A percentile compares a stretch with the other conserved stretches of the same genome.
phyloP scores from a whole-genome alignment of 495 filamentous ascomycete genomes.

The Podospora comata region DNA sequence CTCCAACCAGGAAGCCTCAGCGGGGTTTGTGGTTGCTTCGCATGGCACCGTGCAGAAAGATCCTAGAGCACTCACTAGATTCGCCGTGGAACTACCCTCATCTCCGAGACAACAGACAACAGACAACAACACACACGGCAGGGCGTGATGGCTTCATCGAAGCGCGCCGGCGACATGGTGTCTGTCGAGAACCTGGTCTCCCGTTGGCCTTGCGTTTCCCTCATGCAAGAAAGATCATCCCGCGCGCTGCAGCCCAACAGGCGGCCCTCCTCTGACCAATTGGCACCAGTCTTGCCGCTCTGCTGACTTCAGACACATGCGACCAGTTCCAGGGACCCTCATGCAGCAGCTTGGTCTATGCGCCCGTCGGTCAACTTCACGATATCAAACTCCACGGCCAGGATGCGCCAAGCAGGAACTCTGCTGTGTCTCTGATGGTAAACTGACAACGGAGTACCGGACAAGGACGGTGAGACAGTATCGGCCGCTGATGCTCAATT shows the following conservation, averaged over 20 bases:
- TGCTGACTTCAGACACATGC: constrained; percentile 34
- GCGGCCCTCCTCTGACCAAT: constrained; percentile 30
- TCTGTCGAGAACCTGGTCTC: background rate
- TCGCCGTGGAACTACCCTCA: constrained; percentile 1
- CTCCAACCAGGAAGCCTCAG: no score
- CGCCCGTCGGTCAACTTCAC: constrained; percentile 19
- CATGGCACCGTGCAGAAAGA: no score
- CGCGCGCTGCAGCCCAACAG: constrained; percentile 27
- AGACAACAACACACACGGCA: background rate
- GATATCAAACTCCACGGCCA: constrained; percentile 9
- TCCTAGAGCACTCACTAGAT: background rate
- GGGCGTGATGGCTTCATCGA: constrained; percentile 5
- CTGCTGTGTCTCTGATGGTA: no score
- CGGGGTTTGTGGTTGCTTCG: no score
- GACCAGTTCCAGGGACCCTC: constrained; percentile 23
- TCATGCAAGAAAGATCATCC: constrained; percentile 25
- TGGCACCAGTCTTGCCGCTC: constrained; percentile 30
- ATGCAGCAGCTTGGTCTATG: constrained; percentile 32
- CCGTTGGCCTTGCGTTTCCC: constrained; percentile 15
- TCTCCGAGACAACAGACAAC: constrained; percentile 1
- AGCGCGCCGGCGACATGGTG: background rate
- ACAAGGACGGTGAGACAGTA: no score
- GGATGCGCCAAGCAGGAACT: no score
- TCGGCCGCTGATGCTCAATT: no score
- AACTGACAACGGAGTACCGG: no score